Base-by-base conservation (phyloP, 805 yeast species). In the Sungouiella thailandica region DNA sequence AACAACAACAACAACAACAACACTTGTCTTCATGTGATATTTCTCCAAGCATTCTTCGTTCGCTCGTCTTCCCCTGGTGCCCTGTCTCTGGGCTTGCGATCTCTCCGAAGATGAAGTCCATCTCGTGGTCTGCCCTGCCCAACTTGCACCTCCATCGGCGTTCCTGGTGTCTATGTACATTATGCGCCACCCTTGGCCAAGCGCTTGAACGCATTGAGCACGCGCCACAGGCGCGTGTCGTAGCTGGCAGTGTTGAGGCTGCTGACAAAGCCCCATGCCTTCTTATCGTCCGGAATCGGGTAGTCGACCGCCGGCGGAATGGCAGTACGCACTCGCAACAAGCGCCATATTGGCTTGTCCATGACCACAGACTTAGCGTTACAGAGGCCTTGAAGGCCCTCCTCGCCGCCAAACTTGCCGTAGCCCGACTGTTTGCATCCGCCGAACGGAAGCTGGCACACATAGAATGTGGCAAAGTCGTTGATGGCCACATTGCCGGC, bases 391-490 rank as follows among this genome's bases (percentile, higher is more conserved):
- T 86, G 76, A 27, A 93, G 68, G 2, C 99, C 99, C 67, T 93
- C 99, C 55, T 83, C 95, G 29, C 99, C 99, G 15, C 96, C 96
- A 65, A 93, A 93, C 56, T 90, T 90, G 37, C 98, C 98, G 53
- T 88, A 93, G 0, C 99, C 99, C 5, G 95, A 83, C 29, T 88
- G 93, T 46, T 80, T 80, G 17, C 76, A 76, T 19, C 99, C 99
- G 35, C 99, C 99, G 62, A 93, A 93, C 20, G 99, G 99, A 47
- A 93, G 69, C 61, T 93, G 98, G 46, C 96, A 89, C 23, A 93
- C 86, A 52, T 89, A 87, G 53, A 79, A 93, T 0, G 97, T 90
- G 6, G 97, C 99, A 68, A 93, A 93, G 64, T 93, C 99, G 58
- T 93, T 93, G 41, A 93, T 85, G 7, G 98, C 96, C 29, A 93